These are phyloP conservation scores for Desmodesmus armatus DNA, from an alignment of 139 green algal species.

Conservation along the genomic window DNA sequence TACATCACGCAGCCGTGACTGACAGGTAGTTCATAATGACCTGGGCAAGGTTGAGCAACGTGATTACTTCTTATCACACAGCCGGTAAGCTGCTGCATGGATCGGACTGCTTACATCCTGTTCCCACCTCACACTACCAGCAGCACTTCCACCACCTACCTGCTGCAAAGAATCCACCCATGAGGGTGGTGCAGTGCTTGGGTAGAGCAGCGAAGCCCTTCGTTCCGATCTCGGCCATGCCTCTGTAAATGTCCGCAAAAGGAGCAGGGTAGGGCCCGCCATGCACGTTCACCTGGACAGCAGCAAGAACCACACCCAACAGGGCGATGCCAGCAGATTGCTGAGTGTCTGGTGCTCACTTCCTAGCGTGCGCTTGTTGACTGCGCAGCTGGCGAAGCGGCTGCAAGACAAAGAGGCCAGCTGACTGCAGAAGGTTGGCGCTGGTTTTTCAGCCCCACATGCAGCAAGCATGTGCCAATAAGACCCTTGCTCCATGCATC, in stretches of 20 bases:
- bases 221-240: conserved; percentile 61
- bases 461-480: no score
- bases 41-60: no score
- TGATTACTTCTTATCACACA: no score
- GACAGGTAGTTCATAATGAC: no score
- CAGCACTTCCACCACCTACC: conserved; percentile 4
- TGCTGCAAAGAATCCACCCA: conserved; percentile 51
- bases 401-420: no score
- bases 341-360: background rate
- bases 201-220: conserved; percentile 57
- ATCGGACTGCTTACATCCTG: no score
- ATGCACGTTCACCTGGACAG: conserved; percentile 46
- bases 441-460: no score
- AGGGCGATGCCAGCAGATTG: background rate
- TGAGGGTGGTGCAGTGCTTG: conserved; percentile 58
- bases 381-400: background rate
- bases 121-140: conserved; percentile 10
- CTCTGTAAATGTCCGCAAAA: conserved; percentile 63
- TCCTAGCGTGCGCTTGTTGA: background rate
- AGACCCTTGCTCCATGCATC: no score
- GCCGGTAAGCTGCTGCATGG: no score
- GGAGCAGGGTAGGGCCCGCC: conserved; percentile 55
- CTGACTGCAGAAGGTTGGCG: no score
- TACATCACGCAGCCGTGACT: no score
- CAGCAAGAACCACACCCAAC: background rate